Percentiles rank a stretch among this genome's conserved stretches.
Evolutionary conservation across 495 filamentous ascomycete species (phyloP).

Genomic region (Penicillium mononematosum): DNA sequence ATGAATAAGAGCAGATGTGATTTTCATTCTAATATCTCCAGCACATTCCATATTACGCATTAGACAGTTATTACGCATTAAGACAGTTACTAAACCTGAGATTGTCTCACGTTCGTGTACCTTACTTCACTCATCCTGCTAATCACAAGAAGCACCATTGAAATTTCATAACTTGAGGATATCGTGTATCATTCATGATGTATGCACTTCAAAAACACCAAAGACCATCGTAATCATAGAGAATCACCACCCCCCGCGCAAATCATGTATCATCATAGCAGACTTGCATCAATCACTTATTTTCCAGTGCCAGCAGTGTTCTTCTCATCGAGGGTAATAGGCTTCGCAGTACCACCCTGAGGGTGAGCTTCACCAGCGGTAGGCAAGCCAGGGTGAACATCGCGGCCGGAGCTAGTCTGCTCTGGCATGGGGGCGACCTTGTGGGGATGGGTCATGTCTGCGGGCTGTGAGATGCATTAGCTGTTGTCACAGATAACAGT

Average conservation of each 20-base stretch:
- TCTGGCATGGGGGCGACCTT: constrained; percentile 47
- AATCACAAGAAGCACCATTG: no score
- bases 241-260: no score
- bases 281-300: not conserved
- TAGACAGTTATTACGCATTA: not conserved
- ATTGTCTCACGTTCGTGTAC: not conserved
- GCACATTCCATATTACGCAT: not conserved
- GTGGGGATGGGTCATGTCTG: constrained; percentile 41
- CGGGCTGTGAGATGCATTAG: constrained; percentile 24
- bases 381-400: constrained; percentile 26
- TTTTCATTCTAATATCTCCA: not conserved
- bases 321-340: not conserved
- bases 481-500: not conserved
- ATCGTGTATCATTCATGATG: no score
- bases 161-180: no score
- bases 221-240: not conserved
- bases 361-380: constrained; percentile 17
- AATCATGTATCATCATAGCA: not conserved
- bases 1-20: constrained; percentile 7
- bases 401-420: constrained; percentile 33
- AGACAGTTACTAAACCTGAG: not conserved
- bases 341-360: not conserved
- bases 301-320: not conserved
- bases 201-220: not conserved
- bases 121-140: no score